These are phyloP conservation scores for Uncinocarpus reesii DNA, from an alignment of 2,329 filamentous ascomycete genomes.

Conservation along the genomic window DNA sequence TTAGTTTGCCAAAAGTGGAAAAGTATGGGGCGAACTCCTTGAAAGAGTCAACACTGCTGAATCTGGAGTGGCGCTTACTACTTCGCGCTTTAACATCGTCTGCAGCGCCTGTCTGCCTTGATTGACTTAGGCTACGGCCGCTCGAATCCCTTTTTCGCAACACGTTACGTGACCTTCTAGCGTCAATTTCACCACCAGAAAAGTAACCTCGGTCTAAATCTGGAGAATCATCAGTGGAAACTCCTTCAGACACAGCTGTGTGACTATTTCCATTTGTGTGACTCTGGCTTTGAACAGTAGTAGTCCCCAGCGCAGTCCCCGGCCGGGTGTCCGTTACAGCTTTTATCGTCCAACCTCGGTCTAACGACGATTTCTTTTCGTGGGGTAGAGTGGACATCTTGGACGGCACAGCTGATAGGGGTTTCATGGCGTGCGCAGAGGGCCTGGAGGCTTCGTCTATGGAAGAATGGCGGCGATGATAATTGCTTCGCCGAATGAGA, in stretches of 20 bases:
- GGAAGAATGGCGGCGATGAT: constrained; percentile 78
- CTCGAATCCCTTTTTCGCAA: constrained; percentile 59
- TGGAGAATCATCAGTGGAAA: constrained; percentile 24
- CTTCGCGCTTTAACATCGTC: constrained; percentile 61
- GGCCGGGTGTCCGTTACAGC: constrained; percentile 27
- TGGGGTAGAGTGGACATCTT: constrained; percentile 33
- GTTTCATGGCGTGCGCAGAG: constrained; percentile 16
- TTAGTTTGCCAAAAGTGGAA: constrained; percentile 56
- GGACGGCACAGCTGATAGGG: constrained; percentile 20
- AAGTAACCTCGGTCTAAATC: constrained; percentile 87
- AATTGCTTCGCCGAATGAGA: constrained; percentile 69
- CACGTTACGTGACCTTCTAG: constrained; percentile 59
- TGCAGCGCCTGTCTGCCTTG: constrained; percentile 63
- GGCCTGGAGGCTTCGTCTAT: constrained; percentile 54
- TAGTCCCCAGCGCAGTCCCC: constrained; percentile 26
- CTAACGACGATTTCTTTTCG: constrained; percentile 49
- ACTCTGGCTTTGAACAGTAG: constrained; percentile 25
- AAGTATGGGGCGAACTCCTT: constrained; percentile 44
- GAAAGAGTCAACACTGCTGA: constrained; percentile 67
- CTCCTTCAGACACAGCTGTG: constrained; percentile 25
- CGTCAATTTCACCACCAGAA: constrained; percentile 75
- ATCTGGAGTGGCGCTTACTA: constrained; percentile 62
- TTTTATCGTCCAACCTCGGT: constrained; percentile 49
- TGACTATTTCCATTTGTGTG: constrained; percentile 25
- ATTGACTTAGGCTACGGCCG: constrained; percentile 42